Percentiles rank a stretch among this genome's conserved stretches.
These are phyloP conservation scores for Jaltomata sinuosa DNA, from an alignment of 257 asterid species.

Conservation along the genomic window DNA sequence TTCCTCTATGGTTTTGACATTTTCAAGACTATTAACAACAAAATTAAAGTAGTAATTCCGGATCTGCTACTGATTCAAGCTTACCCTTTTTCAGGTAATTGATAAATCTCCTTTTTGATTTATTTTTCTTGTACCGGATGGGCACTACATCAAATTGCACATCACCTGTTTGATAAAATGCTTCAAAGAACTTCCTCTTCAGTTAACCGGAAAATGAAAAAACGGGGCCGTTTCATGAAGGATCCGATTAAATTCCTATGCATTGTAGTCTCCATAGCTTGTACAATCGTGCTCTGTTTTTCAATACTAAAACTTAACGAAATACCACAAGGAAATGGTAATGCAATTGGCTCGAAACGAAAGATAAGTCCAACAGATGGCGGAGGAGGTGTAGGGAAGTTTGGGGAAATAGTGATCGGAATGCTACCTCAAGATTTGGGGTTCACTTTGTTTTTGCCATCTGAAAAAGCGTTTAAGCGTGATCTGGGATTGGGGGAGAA, in stretches of 20 bases:
- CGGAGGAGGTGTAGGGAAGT: slow-evolving; percentile 27
- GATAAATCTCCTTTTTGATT: neutral
- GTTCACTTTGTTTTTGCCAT: slow-evolving; percentile 70
- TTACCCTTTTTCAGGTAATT: neutral
- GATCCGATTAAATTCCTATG: slow-evolving; percentile 35
- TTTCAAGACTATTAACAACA: neutral
- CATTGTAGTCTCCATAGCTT: slow-evolving; percentile 25
- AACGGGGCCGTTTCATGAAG: slow-evolving; percentile 3
- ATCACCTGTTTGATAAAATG: neutral
- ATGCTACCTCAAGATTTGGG: slow-evolving; percentile 74
- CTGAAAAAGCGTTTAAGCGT: slow-evolving; percentile 50
- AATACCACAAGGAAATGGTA: slow-evolving; percentile 1
- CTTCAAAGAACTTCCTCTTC: too few relatives aligned
- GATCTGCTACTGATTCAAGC: neutral
- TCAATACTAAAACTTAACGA: slow-evolving; percentile 34
- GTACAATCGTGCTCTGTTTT: slow-evolving; percentile 29
- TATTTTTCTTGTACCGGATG: neutral
- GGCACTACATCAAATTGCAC: neutral
- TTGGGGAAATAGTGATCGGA: slow-evolving; percentile 39
- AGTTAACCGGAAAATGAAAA: slow-evolving; percentile 1
- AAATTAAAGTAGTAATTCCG: neutral
- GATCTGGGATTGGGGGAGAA: slow-evolving; percentile 27
- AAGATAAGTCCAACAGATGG: neutral
- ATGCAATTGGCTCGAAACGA: neutral
- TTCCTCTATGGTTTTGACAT: neutral